Evolutionary conservation across 768 basidiomycete species (phyloP), one percentile per base, ranked within the genome.

Genomic region (Pholiota molesta): DNA sequence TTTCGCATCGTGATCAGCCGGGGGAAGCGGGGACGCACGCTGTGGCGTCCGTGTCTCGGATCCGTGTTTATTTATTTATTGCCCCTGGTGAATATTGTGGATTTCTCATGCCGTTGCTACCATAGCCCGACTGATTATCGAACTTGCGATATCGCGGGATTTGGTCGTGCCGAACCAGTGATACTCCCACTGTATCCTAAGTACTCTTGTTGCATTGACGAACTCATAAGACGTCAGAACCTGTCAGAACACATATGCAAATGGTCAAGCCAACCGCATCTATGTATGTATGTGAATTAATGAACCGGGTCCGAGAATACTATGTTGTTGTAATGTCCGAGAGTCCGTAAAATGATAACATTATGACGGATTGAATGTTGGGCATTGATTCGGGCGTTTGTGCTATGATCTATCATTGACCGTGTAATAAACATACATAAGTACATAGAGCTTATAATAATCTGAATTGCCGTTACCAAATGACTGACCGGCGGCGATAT

Each of bases 71-170:
- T 49, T 26, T n/a, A 19, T 37, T 23, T 49, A 5, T 19, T 23
- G 3, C 21, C 47, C 23, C 19, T 49, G 47, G 47, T 49, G 35
- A 37, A 37, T 16, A 37, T 37, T 37, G 7, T 10, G 21, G 9
- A 49, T 49, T 49, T 49, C 47, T 26, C 47, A 49, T 26, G 47
- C 21, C 47, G 47, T 49, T 49, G 47, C 47, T 49, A 49, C 47
- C 47, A 14, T 49, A 23, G 21, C 7, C 47, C 47, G 23, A 49
- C 47, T 26, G 47, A 14, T 23, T 28, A 26, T 49, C 47, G 47
- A 26, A 13, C 19, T 3, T 49, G 47, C 11, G 42, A 44, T 26
- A 19, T 23, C n/a, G 47, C 47, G n/a, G 23, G 23, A 49, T 26
- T 49, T 14, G 47, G 21, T 44, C 42, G 42, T 44, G 42, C 42